Conservation (phyloP, 768 basidiomycete species). For the Suillus weaverae region DNA sequence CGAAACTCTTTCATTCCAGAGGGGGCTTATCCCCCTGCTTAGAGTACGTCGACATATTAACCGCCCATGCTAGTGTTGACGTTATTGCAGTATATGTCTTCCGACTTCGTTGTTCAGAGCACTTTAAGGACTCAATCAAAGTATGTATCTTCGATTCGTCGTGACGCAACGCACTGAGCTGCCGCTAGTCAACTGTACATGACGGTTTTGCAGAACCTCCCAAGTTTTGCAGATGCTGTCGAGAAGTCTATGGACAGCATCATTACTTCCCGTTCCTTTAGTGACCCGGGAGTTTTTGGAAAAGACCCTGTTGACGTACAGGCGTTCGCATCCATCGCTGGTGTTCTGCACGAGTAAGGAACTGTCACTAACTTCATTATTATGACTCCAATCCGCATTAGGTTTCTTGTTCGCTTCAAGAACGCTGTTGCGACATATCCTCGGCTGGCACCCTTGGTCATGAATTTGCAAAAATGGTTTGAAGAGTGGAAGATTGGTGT, state of each 20-base stretch:
- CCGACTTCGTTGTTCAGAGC: conserved; percentile 58
- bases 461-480: conserved; percentile 46
- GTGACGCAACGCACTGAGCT: conserved; percentile 4
- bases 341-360: conserved; percentile 52
- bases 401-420: conserved; percentile 60
- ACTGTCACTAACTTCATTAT: not conserved
- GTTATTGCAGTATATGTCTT: conserved; percentile 51
- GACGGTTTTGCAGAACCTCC: conserved; percentile 46
- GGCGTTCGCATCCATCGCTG: conserved; percentile 46
- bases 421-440: conserved; percentile 50
- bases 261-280: conserved; percentile 33
- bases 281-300: conserved; percentile 20
- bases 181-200: conserved; percentile 44
- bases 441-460: conserved; percentile 40
- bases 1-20: conserved; percentile 54
- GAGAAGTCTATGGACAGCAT: conserved; percentile 39
- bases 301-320: conserved; percentile 37
- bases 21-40: conserved; percentile 54
- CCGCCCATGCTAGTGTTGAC: not conserved
- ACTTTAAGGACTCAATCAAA: conserved; percentile 52
- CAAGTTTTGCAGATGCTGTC: conserved; percentile 40
- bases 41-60: conserved; percentile 33
- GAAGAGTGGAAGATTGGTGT: conserved; percentile 48
- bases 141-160: conserved; percentile 30
- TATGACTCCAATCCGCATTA: conserved; percentile 21